Evolutionary conservation across 176 grass and related monocot species (phyloP).

Genomic region (Paspalum notatum): DNA sequence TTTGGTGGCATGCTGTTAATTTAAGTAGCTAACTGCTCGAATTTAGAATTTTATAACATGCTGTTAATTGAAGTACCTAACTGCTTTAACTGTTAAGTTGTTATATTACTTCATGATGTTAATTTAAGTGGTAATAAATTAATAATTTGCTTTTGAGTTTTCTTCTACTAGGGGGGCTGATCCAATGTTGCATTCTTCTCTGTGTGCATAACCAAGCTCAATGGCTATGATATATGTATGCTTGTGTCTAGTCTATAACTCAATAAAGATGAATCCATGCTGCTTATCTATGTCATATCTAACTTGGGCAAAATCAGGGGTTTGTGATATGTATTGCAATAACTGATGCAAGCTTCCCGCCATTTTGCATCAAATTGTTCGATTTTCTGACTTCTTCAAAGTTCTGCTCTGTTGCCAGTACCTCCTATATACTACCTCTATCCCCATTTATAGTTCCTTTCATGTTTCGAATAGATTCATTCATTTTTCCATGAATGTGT

Average conservation of each 20-base stretch:
- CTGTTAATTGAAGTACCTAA: neutral
- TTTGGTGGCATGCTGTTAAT: conserved; percentile 31
- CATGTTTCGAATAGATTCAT: too few relatives aligned
- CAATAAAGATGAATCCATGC: neutral
- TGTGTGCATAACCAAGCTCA: conserved; percentile 24
- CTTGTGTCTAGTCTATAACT: neutral
- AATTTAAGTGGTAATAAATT: conserved; percentile 35
- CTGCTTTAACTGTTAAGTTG: neutral
- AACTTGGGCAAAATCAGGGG: neutral
- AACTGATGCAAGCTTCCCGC: conserved; percentile 4
- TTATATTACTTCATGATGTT: neutral
- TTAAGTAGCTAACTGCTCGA: conserved; percentile 26
- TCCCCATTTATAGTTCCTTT: too few relatives aligned
- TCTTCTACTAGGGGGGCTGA: conserved; percentile 21
- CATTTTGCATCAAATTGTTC: conserved; percentile 2
- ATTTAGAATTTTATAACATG: conserved; percentile 44
- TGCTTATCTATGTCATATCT: neutral
- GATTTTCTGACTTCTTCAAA: neutral
- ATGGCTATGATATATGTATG: neutral
- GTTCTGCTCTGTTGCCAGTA: neutral
- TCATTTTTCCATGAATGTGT: too few relatives aligned
- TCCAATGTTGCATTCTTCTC: conserved; percentile 26
- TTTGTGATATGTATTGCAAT: conserved; percentile 5
- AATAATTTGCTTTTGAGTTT: conserved; percentile 31
- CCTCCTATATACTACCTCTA: neutral